A percentile compares a stretch with the other conserved stretches of the same genome.
These are phyloP conservation scores for Saccharomycopsis babjevae DNA, from an alignment of 805 yeast genomes.

Conservation along the genomic window DNA sequence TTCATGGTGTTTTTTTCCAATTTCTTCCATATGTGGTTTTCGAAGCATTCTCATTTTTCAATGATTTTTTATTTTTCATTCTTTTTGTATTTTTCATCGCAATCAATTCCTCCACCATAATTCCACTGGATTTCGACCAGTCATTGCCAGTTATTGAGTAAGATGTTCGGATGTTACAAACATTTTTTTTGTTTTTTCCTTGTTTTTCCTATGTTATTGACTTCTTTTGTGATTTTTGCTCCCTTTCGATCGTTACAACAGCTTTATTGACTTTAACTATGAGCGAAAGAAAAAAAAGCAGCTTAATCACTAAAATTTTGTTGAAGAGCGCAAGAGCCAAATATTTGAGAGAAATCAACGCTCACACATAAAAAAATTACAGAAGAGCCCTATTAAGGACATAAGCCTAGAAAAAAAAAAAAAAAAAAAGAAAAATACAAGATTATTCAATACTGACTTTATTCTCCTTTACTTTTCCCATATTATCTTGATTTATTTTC, in stretches of 20 bases:
- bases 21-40: not conserved
- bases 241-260: not conserved
- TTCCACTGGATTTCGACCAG: too few species aligned
- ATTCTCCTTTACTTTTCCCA: not conserved
- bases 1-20: too few species aligned
- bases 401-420: not conserved
- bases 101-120: too few species aligned
- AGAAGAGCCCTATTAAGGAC: not conserved
- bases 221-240: not conserved
- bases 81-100: too few species aligned
- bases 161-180: too few species aligned
- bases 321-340: not conserved
- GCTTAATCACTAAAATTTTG: not conserved
- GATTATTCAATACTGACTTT: not conserved
- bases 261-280: not conserved
- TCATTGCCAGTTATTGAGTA: too few species aligned
- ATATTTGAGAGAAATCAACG: not conserved
- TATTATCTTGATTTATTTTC: not conserved
- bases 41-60: not conserved
- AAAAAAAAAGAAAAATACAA: slow-evolving; percentile 3
- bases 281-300: not conserved
- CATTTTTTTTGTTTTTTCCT: too few species aligned
- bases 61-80: too few species aligned
- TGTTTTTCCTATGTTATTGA: not conserved
- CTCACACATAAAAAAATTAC: not conserved